Conservation (phyloP, 2,329 filamentous ascomycete species). For the Ophiostoma novo-ulmi region DNA sequence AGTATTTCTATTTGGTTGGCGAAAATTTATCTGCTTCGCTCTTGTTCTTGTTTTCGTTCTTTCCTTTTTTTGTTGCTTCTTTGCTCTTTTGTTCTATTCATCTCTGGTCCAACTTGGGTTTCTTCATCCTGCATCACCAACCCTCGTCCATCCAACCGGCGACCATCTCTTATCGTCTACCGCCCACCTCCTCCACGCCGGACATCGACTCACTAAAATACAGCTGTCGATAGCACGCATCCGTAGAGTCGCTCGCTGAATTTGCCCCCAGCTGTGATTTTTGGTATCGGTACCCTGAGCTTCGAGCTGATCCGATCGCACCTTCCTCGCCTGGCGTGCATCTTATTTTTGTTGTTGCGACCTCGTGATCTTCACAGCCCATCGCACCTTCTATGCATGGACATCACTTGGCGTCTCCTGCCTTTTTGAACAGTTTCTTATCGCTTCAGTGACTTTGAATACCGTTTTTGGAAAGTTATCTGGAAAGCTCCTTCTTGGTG, state of each 20-base stretch:
- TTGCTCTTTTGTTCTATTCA: neutral
- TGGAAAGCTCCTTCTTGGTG: neutral
- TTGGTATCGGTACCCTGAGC: neutral
- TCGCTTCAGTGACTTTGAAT: neutral
- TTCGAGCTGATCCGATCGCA: neutral
- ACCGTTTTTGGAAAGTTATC: slow-evolving; percentile 1
- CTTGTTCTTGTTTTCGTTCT: neutral
- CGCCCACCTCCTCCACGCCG: neutral
- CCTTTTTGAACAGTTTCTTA: neutral
- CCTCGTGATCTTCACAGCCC: neutral
- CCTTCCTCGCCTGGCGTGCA: neutral
- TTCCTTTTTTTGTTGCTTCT: neutral
- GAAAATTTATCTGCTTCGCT: neutral
- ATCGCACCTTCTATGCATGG: neutral
- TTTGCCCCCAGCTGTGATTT: neutral
- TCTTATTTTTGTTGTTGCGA: neutral
- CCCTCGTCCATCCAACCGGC: neutral
- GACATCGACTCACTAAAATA: neutral
- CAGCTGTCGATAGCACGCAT: neutral
- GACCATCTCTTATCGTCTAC: neutral
- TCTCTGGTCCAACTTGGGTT: slow-evolving; percentile 1
- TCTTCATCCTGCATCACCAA: neutral
- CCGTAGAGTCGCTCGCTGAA: neutral
- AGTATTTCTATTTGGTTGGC: slow-evolving; percentile 10
- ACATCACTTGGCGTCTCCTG: neutral